A percentile compares a stretch with the other conserved stretches of the same genome.
Conservation (phyloP, 202 grass and related monocot genomes). For the Carex arenaria region DNA sequence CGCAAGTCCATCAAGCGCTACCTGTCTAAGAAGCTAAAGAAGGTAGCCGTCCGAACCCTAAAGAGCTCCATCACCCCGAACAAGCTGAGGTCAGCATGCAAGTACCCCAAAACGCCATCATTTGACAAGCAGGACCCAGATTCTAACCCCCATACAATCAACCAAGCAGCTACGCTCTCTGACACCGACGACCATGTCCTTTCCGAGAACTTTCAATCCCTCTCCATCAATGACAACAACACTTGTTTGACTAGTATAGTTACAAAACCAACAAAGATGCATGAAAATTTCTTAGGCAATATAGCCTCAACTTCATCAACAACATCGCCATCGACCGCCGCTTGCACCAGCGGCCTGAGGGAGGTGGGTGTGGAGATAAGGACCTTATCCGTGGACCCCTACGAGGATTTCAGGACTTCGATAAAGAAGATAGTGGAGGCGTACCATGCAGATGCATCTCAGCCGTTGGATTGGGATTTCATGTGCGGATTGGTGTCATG, state of each 20-base stretch:
- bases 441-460: constrained; percentile 25
- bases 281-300: constrained; percentile 9
- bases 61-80: constrained; percentile 27
- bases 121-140: constrained; percentile 5
- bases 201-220: constrained; percentile 67
- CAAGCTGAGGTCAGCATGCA: constrained; percentile 55
- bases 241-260: background rate
- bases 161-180: constrained; percentile 50
- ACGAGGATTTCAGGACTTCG: constrained; percentile 54
- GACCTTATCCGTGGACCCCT: constrained; percentile 59
- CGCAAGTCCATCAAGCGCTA: constrained; percentile 49
- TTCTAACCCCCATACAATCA: background rate
- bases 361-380: constrained; percentile 28
- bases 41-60: constrained; percentile 46
- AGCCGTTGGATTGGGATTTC: constrained; percentile 79
- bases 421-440: constrained; percentile 52
- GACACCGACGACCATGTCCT: constrained; percentile 72
- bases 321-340: background rate
- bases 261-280: constrained; percentile 3
- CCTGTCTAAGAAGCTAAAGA: constrained; percentile 64
- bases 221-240: constrained; percentile 35
- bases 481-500: constrained; percentile 66
- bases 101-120: constrained; percentile 47
- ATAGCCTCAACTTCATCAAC: background rate
- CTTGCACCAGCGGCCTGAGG: background rate